These are phyloP conservation scores for Fusarium nygamai DNA, from an alignment of 2,329 filamentous ascomycete genomes.

Conservation along the genomic window DNA sequence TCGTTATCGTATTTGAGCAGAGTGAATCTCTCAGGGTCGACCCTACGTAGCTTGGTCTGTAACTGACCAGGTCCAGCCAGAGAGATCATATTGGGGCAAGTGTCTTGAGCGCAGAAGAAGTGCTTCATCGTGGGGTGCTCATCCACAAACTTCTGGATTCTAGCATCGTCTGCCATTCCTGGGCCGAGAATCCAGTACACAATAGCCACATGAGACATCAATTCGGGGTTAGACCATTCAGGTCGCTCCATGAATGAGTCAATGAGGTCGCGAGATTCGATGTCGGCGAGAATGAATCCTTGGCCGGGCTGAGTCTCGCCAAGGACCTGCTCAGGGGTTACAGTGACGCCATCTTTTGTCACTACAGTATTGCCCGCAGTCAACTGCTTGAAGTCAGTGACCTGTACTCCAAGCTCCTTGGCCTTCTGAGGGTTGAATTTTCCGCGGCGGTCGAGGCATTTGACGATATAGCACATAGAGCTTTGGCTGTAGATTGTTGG, in stretches of 20 bases:
- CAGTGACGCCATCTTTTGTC: slow-evolving; percentile 70
- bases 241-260: slow-evolving; percentile 73
- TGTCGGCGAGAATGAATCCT: slow-evolving; percentile 82
- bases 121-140: slow-evolving; percentile 72
- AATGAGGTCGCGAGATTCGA: slow-evolving; percentile 77
- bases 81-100: slow-evolving; percentile 78
- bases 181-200: slow-evolving; percentile 86
- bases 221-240: slow-evolving; percentile 73
- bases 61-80: slow-evolving; percentile 74
- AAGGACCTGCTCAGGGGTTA: slow-evolving; percentile 90
- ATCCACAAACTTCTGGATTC: slow-evolving; percentile 75
- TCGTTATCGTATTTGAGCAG: slow-evolving; percentile 73
- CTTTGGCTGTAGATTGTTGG: slow-evolving; percentile 71
- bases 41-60: slow-evolving; percentile 72
- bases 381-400: slow-evolving; percentile 67
- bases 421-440: slow-evolving; percentile 79
- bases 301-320: slow-evolving; percentile 72
- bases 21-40: slow-evolving; percentile 80
- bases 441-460: slow-evolving; percentile 78
- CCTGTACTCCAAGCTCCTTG: slow-evolving; percentile 69
- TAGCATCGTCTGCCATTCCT: slow-evolving; percentile 69
- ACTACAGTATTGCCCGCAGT: slow-evolving; percentile 70
- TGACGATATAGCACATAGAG: slow-evolving; percentile 87
- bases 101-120: slow-evolving; percentile 78
- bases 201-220: slow-evolving; percentile 73